phyloP scores from a whole-genome alignment of 2,329 filamentous ascomycete species.

The Venturia aucupariae region DNA sequence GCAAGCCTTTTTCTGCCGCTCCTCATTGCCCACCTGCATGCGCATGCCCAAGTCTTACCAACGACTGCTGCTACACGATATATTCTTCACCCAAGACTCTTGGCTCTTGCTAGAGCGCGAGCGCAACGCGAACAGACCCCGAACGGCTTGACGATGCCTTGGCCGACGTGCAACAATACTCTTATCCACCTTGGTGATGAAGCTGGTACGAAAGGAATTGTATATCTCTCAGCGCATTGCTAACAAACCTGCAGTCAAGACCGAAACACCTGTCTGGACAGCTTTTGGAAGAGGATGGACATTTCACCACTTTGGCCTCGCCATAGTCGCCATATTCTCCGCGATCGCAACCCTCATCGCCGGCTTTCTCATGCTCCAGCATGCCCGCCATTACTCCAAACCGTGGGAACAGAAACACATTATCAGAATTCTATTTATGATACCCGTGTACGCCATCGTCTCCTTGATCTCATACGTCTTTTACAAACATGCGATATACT shows the following conservation, averaged over 20 bases:
- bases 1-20: neutral
- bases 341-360: slow-evolving; percentile 42
- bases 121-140: slow-evolving; percentile 1
- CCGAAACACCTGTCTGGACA: slow-evolving; percentile 41
- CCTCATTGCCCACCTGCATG: neutral
- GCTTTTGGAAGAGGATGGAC: slow-evolving; percentile 34
- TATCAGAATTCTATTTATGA: slow-evolving; percentile 82
- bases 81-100: slow-evolving; percentile 2
- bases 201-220: neutral
- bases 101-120: slow-evolving; percentile 3
- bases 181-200: slow-evolving; percentile 11
- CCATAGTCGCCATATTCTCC: slow-evolving; percentile 45
- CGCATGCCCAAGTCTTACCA: neutral
- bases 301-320: slow-evolving; percentile 47
- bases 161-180: slow-evolving; percentile 9
- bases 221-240: neutral
- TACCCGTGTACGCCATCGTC: slow-evolving; percentile 69
- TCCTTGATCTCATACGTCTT: slow-evolving; percentile 64
- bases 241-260: slow-evolving; percentile 10
- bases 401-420: slow-evolving; percentile 58
- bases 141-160: neutral
- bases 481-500: slow-evolving; percentile 73
- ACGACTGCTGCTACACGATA: neutral
- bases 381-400: slow-evolving; percentile 51
- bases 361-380: slow-evolving; percentile 45